These are phyloP conservation scores for Venturiaceae sp. DNA, from an alignment of 2,329 filamentous ascomycete genomes.

Conservation along the genomic window DNA sequence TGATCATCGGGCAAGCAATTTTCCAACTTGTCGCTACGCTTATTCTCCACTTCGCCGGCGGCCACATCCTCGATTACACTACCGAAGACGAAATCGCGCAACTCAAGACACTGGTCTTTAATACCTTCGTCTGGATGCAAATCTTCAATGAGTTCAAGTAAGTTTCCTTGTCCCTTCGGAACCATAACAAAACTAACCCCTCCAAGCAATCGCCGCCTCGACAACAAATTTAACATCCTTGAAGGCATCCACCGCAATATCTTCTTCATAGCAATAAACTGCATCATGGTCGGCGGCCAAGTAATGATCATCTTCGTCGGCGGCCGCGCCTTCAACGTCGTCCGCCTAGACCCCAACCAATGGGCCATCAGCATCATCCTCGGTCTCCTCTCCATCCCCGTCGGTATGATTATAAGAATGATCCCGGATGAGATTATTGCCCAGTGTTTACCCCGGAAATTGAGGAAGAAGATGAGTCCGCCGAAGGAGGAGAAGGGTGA, in stretches of 20 bases:
- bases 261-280: slow-evolving; percentile 82
- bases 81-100: slow-evolving; percentile 31
- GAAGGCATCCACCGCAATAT: slow-evolving; percentile 76
- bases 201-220: slow-evolving; percentile 56
- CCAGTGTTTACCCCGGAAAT: background rate
- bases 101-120: slow-evolving; percentile 70
- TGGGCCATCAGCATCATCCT: slow-evolving; percentile 85
- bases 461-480: background rate
- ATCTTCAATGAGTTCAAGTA: slow-evolving; percentile 99
- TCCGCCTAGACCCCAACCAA: slow-evolving; percentile 56
- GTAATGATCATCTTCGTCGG: slow-evolving; percentile 85
- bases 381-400: slow-evolving; percentile 73
- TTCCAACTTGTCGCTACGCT: slow-evolving; percentile 78
- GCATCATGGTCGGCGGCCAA: slow-evolving; percentile 81
- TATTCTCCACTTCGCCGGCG: slow-evolving; percentile 68
- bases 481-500: background rate
- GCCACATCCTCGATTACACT: slow-evolving; percentile 43
- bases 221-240: slow-evolving; percentile 93
- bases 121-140: slow-evolving; percentile 99
- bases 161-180: background rate
- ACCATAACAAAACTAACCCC: background rate
- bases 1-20: slow-evolving; percentile 88
- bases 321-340: slow-evolving; percentile 69
- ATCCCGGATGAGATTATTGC: slow-evolving; percentile 53
- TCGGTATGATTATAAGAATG: slow-evolving; percentile 71